Base-by-base conservation (phyloP, 257 asterid genomes). In the Paulownia fortunei region DNA sequence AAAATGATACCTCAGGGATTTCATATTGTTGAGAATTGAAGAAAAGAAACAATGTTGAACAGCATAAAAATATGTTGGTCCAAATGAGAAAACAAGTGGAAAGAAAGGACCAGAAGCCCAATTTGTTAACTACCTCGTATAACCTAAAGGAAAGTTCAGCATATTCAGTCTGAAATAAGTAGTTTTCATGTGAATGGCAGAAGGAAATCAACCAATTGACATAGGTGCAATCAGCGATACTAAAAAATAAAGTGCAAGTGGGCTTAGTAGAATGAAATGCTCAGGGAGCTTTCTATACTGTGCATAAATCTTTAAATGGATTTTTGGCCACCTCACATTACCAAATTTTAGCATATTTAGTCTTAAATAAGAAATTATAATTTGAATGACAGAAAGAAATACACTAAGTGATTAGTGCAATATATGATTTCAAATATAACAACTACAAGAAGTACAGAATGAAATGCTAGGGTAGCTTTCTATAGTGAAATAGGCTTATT, bases 361-460 rank as follows among this genome's bases (percentile, higher is more conserved):
- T 76, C 81, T 18, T 18, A 51, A 68, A 72, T 30, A 47, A 58
- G 75, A n/a, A 56, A 15, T 21, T 18, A 44, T 16, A 52, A 66
- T 52, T 52, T 19, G 56, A 59, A 69, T 39, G 32, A n/a, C 49
- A 66, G 19, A 72, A 51, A 19, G 16, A 65, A 54, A 76, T 23
- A 30, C 23, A 65, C 21, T 8, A 62, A 11, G 23, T 37, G 67
- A 7, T 15, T 23, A 15, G 56, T 19, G 63, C 30, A 36, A 73
- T 55, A 10, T 39, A 58, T 24, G 72, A 18, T 10, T 6, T 51
- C 32, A 23, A 19, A 72, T 64, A 54, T 30, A 2, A 26, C 15
- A 27, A 60, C 27, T 13, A 54, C 24, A 32, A 49, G 34, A 49
- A 26, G 11, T 39, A 32, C 10, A 8, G 13, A 81, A 71, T 36